phyloP scores from a whole-genome alignment of 345 rosid genomes.

The Stellera chamaejasme region DNA sequence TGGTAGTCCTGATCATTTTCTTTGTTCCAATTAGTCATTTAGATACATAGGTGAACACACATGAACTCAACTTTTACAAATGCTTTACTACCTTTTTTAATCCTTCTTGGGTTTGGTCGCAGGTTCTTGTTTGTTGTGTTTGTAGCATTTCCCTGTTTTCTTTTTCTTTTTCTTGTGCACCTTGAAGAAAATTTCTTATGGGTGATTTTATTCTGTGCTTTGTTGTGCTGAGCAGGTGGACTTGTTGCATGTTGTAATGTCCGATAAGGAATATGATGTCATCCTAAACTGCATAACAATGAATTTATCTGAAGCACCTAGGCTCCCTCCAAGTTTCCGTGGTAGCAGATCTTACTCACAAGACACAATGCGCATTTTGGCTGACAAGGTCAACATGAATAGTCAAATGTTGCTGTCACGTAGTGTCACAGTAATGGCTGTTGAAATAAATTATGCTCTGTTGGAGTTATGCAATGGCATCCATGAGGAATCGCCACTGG shows the following conservation, averaged over 20 bases:
- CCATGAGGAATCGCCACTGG: slow-evolving; percentile 79
- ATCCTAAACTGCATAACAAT: slow-evolving; percentile 53
- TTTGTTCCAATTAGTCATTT: no score
- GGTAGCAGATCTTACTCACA: slow-evolving; percentile 61
- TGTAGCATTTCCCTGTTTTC: neutral
- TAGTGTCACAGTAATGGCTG: slow-evolving; percentile 74
- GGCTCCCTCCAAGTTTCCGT: slow-evolving; percentile 88
- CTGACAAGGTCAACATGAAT: slow-evolving; percentile 88
- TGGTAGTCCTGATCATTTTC: no score
- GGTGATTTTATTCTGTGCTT: neutral
- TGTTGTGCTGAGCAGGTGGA: slow-evolving; percentile 58
- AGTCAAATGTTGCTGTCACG: slow-evolving; percentile 80
- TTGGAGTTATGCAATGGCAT: slow-evolving; percentile 81
- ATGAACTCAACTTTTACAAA: no score
- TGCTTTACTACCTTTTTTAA: no score
- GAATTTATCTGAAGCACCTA: slow-evolving; percentile 83
- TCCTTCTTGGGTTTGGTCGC: neutral
- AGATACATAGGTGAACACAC: no score
- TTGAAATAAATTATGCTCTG: slow-evolving; percentile 80
- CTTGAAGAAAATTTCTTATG: slow-evolving; percentile 6
- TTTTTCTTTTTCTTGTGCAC: neutral
- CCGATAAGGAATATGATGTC: slow-evolving; percentile 86
- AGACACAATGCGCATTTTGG: slow-evolving; percentile 75
- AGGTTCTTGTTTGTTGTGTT: neutral
- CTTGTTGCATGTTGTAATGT: slow-evolving; percentile 74